Conservation (phyloP, 768 basidiomycete genomes). For the Lactifluus piperatus region DNA sequence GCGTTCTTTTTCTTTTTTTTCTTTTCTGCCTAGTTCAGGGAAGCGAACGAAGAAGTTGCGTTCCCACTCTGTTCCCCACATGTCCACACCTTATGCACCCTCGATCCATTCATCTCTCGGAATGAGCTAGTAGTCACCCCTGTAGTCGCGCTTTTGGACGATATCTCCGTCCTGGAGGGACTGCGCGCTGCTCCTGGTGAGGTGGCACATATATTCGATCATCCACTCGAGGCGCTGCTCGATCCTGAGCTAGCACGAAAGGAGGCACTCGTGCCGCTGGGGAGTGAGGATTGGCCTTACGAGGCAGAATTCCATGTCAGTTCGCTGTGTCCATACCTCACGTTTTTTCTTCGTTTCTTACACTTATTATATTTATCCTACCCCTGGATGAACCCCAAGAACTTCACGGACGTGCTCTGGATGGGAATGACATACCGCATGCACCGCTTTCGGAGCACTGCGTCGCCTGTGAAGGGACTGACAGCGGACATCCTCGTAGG, state of each 20-base stretch:
- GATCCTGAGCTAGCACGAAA: constrained; percentile 45
- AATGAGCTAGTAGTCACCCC: constrained; percentile 68
- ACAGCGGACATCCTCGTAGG: constrained; percentile 76
- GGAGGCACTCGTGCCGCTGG: constrained; percentile 41
- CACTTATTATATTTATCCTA: background rate
- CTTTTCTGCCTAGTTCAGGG: constrained; percentile 49
- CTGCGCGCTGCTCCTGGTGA: constrained; percentile 55
- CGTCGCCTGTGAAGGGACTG: constrained; percentile 79
- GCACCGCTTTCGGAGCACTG: constrained; percentile 73
- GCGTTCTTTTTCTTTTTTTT: background rate
- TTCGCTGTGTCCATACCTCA: background rate
- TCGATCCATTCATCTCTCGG: constrained; percentile 64
- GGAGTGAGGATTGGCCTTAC: constrained; percentile 74
- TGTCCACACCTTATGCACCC: constrained; percentile 50
- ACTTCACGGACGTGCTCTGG: constrained; percentile 37
- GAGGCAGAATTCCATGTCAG: constrained; percentile 58
- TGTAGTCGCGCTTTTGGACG: constrained; percentile 60
- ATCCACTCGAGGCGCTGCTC: constrained; percentile 66
- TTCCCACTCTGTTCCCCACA: constrained; percentile 49
- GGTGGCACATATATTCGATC: constrained; percentile 72
- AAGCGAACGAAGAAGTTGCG: constrained; percentile 80
- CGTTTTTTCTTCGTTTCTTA: background rate
- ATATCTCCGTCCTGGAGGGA: constrained; percentile 39
- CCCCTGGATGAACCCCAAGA: constrained; percentile 31
- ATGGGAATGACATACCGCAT: constrained; percentile 58